Base-by-base conservation (phyloP, 192 early-diverging fungal species). In the Entomortierella lignicola region DNA sequence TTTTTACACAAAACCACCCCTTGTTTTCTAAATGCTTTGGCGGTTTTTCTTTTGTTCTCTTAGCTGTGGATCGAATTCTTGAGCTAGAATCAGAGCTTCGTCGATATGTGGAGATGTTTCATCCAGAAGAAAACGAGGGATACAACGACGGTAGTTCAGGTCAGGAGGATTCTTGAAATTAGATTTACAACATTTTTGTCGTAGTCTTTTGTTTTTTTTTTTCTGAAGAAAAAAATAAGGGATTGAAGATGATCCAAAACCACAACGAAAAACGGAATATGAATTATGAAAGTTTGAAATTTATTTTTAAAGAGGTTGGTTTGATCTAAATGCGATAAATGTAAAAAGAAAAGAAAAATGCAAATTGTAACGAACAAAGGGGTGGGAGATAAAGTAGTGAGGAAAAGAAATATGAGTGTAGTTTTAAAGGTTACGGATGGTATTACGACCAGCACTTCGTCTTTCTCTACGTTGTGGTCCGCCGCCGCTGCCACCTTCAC, bases 381-480 rank as follows among this genome's bases (percentile, higher is more conserved):
- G 31, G 31, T 51, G 42, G 21, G 34, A 50, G 52, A n/a, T 25
- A 31, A 60, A 59, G 37, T 39, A 72, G n/a, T 26, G 18, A 52
- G 26, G 44, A 55, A 34, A 56, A 2, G 12, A 47, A 47, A 20
- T 4, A 18, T 41, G 13, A 11, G n/a, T n/a, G n/a, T n/a, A n/a
- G n/a, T n/a, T 34, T 43, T 68, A 75, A 31, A 75, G 54, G 25
- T 55, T 75, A 44, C 72, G 72, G 25, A 75, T 75, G 2, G 72
- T 75, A 60, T 75, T 75, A 41, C 72, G 72, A 29, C 72, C 72
- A 30, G 72, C 72, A 63, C 59, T 63, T 39, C 72, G 52, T 27
- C 72, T 67, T n/a, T 75, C 72, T 60, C 72, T 75, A 43, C 65
- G 61, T 43, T 75, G 51, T 55, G 62, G 50, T 43, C 69, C 60